Base-by-base conservation (phyloP, 2,329 filamentous ascomycete genomes). In the Ceratocystiopsis minuta region DNA sequence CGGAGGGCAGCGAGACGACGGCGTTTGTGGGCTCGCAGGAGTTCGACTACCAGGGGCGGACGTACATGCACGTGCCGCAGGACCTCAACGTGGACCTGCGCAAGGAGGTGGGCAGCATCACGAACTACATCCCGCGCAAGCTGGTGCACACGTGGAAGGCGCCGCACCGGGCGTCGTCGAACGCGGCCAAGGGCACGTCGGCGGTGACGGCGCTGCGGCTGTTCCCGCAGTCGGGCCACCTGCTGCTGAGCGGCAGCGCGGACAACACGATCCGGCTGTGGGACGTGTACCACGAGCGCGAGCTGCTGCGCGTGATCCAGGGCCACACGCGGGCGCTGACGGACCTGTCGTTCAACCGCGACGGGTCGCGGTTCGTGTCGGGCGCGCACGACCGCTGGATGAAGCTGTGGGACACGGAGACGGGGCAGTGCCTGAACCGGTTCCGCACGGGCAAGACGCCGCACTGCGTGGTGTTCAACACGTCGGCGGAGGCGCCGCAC, bases 341-440 rank as follows among this genome's bases (percentile, higher is more conserved):
- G 24, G 88, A 95, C 55, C 75, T 90, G 37, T 80, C 80, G 51
- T 96, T 96, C 71, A 86, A 87, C 53, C 69, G 68, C 4, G 71
- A 75, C 31, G 90, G 90, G 41, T 81, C 75, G 12, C 81, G 81
- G 42, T 98, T 98, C 66, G 63, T 98, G 20, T 87, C 87, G 3
- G 81, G 83, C 1, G 90, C 84, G 15, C 98, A 92, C 59, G 90
- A 98, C 58, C 80, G 88, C 42, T 80, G 84, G 64, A 95, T 96
- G 66, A 95, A 96, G 62, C 70, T 98, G 28, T 98, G 90, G 90
- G 90, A 98, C 54, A 95, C 88, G 1, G 90, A 98, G 60, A 95
- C 84, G 17, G 90, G 90, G 37, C 70, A 78, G 51, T 96, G 88
- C 55, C 64, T 94, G 50, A 79, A 75, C 53, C 84, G 85, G 44